Base-by-base conservation (phyloP, 805 yeast species). In the Kuraishia hungarica region DNA sequence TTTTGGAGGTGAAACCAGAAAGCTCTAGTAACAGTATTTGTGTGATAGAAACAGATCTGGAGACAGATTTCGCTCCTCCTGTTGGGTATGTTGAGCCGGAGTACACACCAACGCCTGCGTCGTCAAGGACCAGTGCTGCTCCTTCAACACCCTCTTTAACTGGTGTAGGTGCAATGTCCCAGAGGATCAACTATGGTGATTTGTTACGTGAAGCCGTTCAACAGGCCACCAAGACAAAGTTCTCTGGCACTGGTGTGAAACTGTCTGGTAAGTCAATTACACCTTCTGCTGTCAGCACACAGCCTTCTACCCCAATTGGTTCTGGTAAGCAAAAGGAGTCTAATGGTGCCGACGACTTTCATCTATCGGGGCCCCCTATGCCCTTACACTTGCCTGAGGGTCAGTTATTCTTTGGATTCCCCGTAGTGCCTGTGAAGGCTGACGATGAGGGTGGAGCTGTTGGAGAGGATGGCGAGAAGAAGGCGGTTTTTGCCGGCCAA, bases 1-100 rank as follows among this genome's bases (percentile, higher is more conserved):
- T 94, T 20, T 72, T 93, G 51, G 97, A 94, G 63, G 89, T 83
- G 26, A 89, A 89, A 63, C 98, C 98, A 0, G 88, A 86, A 53
- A 62, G 68, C 6, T 72, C 74, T 7, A 51, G 48, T 13, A 72
- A 79, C 39, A 88, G 97, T 57, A 86, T 93, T 15, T 93, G 97
- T 75, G 97, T 94, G 4, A 89, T 94, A 26, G 99, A 94, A 67
- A 94, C 99, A 0, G 99, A 94, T 72, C 76, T 94, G 58, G 96
- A 89, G 57, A 96, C 97, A 0, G 99, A 94, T 66, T 94, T 94
- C 74, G 98, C 97, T 1, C 97, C 99, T 1, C 99, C 99, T 0
- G 97, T 93, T 4, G 99, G 99, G 0, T 94, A 94, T 67, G 97
- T 89, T 20, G 98, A 93, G 66, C 97, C 97, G 1, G 91, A 88